Evolutionary conservation across 1,284 basidiomycete species (phyloP), one percentile per base, ranked within the genome.

Genomic region (Neotropicomus parvogracilis): DNA sequence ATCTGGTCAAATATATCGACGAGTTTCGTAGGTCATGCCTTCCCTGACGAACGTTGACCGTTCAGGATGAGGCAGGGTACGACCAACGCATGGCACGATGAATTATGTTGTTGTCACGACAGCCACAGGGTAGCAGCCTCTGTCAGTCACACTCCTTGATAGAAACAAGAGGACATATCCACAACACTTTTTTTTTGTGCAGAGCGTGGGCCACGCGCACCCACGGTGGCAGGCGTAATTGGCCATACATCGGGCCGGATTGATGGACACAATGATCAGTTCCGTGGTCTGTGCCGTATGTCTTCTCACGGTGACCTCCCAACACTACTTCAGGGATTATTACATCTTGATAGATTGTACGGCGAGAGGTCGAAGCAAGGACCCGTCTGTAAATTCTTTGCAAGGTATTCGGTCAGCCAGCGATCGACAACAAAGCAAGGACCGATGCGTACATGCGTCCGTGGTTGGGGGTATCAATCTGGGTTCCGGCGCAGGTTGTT

Each of bases 381-480:
- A 38, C 17, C 36, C 43, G 33, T 44, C 32, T 7, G 47, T 61
- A 52, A 42, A 48, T 63, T 65, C 61, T 63, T 21, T 26, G 26
- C 11, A 14, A 19, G 17, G 6, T 6, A n/a, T n/a, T 24, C 31
- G n/a, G 31, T 63, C 43, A 52, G 44, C 7, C n/a, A 21, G 24
- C 13, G 17, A 17, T 28, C 6, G 33, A 38, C 16, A n/a, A 11
- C 14, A n/a, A 21, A 13, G 33, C 7, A 24, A 16, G 40, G 20
- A n/a, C 12, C 0, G 45, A 38, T 33, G 26, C 60, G 13, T 34
- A 64, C 60, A 64, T 45, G 53, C 46, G 33, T 54, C 52, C 13
- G 50, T 29, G 48, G 28, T 50, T 14, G 34, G 34, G 19, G 53
- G 46, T 54, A 53, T 60, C 40, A 52, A 24, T 21, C 41, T 48